Base-by-base conservation (phyloP, 2,329 filamentous ascomycete species). In the Xylariaceae sp. region DNA sequence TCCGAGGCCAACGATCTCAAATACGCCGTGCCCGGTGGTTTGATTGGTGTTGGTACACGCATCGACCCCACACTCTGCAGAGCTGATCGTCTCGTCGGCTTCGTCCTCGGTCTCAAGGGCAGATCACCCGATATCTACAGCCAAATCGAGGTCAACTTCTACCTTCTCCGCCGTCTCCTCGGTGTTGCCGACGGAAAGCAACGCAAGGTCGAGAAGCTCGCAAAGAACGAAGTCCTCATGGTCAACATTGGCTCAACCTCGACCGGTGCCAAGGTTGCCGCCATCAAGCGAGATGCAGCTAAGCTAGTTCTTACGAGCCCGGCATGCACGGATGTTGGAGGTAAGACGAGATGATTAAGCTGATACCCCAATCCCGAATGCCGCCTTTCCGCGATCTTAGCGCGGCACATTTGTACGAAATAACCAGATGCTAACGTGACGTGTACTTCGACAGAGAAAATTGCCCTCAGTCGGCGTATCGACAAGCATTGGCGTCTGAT, bases 211-310 rank as follows among this genome's bases (percentile, higher is more conserved):
- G 90, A 91, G 61, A 98, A 98, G 77, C 79, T 98, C 55, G 78
- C 90, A 47, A 98, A 97, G 83, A 96, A 95, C 73, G 93, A 98
- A 71, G 90, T 97, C 63, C 85, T 98, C 71, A 97, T 98, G 93
- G 93, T 98, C 56, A 98, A 98, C 77, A 98, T 98, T 66, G 93
- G 93, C 52, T 95, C 89, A 29, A 97, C 92, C 8, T 94, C 93
- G 37, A 96, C 92, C 12, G 93, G 93, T 70, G 93, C 93, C 57
- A 98, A 97, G 82, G 89, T 98, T 43, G 82, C 93, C 48, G 92
- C 89, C 62, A 94, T 97, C 66, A 96, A 93, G 80, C 91, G 92
- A 64, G 93, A 98, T 79, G 92, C 91, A 47, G 93, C 93, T 47
- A 96, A 96, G 76, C 79, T 98, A 56, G 85, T 88, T 49, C 76